Evolutionary conservation across 1,284 basidiomycete species (phyloP).

Genomic region (Malassezia brasiliensis): DNA sequence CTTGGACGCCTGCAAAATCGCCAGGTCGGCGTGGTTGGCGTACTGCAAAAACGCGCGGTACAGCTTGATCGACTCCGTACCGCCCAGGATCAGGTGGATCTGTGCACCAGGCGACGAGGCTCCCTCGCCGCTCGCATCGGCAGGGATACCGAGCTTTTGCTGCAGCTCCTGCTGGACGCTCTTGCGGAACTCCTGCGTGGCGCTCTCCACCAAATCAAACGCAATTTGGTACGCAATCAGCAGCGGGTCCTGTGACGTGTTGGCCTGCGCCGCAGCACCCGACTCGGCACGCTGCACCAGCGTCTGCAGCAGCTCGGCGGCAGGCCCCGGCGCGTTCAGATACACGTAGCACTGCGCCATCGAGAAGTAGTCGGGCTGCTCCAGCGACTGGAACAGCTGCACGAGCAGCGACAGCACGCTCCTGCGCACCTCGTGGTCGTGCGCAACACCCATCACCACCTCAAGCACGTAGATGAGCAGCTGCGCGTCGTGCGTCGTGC

Average conservation of each 20-base stretch:
- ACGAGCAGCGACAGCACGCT: constrained; percentile 46
- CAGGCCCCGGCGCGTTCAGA: constrained; percentile 38
- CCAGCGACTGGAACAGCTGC: constrained; percentile 42
- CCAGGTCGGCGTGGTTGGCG: constrained; percentile 44
- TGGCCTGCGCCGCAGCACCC: constrained; percentile 28
- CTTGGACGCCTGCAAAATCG: constrained; percentile 44
- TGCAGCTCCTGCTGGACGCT: constrained; percentile 32
- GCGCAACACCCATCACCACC: constrained; percentile 39
- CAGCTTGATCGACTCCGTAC: constrained; percentile 45
- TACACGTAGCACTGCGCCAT: constrained; percentile 48
- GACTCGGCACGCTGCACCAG: constrained; percentile 34
- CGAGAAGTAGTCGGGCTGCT: constrained; percentile 43
- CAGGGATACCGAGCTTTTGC: constrained; percentile 4
- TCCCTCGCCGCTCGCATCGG: constrained; percentile 13
- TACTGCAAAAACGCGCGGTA: constrained; percentile 46
- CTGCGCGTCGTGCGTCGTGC: constrained; percentile 31
- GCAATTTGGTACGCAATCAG: constrained; percentile 46
- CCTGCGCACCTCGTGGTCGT: constrained; percentile 31
- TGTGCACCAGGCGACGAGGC: constrained; percentile 24
- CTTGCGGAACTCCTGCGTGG: constrained; percentile 48
- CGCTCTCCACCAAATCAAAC: constrained; percentile 47
- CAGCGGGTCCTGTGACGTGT: constrained; percentile 36
- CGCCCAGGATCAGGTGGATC: constrained; percentile 39
- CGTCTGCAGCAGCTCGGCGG: constrained; percentile 34
- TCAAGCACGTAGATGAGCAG: constrained; percentile 45